phyloP scores from a whole-genome alignment of 2,329 filamentous ascomycete species.

The Orbilia oligospora region DNA sequence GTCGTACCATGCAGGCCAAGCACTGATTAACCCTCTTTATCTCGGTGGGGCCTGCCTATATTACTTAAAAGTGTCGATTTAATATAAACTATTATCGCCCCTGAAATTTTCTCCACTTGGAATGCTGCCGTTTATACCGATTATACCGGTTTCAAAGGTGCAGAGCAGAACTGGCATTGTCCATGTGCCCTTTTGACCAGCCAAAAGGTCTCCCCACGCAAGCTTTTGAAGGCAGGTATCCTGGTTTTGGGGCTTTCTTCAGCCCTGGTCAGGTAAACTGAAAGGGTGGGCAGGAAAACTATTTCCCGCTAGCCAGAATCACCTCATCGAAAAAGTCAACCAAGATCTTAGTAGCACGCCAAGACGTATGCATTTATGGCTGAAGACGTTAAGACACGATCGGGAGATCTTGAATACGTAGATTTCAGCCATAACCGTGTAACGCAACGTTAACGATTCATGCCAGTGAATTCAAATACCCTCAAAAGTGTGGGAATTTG shows the following conservation, averaged over 20 bases:
- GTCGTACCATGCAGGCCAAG: slow-evolving; percentile 40
- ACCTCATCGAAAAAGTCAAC: slow-evolving; percentile 29
- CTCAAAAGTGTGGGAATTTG: slow-evolving; percentile 12
- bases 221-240: background rate
- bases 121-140: slow-evolving; percentile 59
- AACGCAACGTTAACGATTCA: slow-evolving; percentile 8
- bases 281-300: slow-evolving; percentile 16
- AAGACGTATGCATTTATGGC: slow-evolving; percentile 30
- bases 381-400: slow-evolving; percentile 11
- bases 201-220: slow-evolving; percentile 20
- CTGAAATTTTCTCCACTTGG: slow-evolving; percentile 60
- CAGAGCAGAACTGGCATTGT: slow-evolving; percentile 31
- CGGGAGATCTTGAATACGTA: background rate
- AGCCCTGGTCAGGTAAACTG: slow-evolving; percentile 33
- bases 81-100: slow-evolving; percentile 53
- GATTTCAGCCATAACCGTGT: slow-evolving; percentile 3
- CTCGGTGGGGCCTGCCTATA: slow-evolving; percentile 61
- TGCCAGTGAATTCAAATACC: slow-evolving; percentile 17
- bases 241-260: slow-evolving; percentile 20
- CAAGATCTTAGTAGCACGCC: slow-evolving; percentile 26
- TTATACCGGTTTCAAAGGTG: slow-evolving; percentile 59
- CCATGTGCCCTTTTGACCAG: slow-evolving; percentile 26
- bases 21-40: slow-evolving; percentile 45
- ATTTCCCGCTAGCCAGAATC: slow-evolving; percentile 15
- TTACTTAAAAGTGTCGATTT: slow-evolving; percentile 49